Base-by-base conservation (phyloP, 208 protist species). In the Leptomonas pyrrhocoris region DNA sequence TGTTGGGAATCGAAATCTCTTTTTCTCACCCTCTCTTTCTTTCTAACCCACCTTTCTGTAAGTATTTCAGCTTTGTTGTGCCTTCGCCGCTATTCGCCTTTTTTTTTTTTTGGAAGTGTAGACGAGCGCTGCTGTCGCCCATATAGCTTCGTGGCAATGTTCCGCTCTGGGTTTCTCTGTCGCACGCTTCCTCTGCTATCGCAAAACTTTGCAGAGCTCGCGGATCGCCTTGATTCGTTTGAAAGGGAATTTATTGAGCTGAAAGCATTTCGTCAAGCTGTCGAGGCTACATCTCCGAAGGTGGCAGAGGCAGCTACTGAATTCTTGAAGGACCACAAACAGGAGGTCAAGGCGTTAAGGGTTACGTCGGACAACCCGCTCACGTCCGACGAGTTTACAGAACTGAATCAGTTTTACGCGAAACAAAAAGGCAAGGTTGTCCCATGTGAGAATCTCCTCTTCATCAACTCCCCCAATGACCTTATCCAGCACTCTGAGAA, bases 211-310 rank as follows among this genome's bases (percentile, higher is more conserved):
- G 49, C 62, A 3, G 65, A 81, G 15, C 56, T 81, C 4, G 60
- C 70, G 2, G 82, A 87, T 36, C 82, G 88, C 7, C 68, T 93
- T 9, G 88, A 93, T 49, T 88, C 76, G 3, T 85, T 93, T 60
- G 88, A 93, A 46, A 86, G 85, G 60, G 84, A 93, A 54, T 78
- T 93, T 21, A 90, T 93, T 54, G 80, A 89, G 30, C 57, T 88
- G 1, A 93, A 90, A 34, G 79, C 82, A 3, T 93, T 93, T 64
- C 84, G 85, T 31, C 60, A 86, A 34, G 83, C 84, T 8, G 88
- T 90, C 7, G 82, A 89, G 49, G 68, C 73, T 0, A 76, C 81
- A 9, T 86, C 83, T 7, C 85, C 88, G 23, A 73, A 89, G 45
- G 80, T 93, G 0, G 81, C 84, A 0, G 58, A 72, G 1, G 77